Percentiles rank a stretch among this genome's conserved stretches.
These are phyloP conservation scores for Aphanomyces stellatus DNA, from an alignment of 352 stramenopile genomes.

Conservation along the genomic window DNA sequence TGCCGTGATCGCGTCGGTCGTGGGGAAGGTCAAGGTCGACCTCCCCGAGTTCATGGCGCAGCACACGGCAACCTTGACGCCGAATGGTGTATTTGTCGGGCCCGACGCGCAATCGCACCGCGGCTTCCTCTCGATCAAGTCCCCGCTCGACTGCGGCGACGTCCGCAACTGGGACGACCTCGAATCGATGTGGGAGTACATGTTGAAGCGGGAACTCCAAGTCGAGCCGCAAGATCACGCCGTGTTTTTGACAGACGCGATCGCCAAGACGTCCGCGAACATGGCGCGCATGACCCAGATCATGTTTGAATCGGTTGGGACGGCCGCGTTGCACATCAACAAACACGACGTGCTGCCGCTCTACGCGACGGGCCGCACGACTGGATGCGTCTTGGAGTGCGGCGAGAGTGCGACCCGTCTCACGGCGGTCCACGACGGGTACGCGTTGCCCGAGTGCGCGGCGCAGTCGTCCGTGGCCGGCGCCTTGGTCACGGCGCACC, in stretches of 20 bases:
- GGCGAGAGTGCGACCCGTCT: constrained; percentile 33
- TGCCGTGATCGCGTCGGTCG: constrained; percentile 27
- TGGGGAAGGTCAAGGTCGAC: constrained; percentile 25
- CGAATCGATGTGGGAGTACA: constrained; percentile 28
- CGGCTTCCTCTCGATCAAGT: constrained; percentile 14
- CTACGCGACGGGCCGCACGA: constrained; percentile 31
- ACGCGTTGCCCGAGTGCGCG: constrained; percentile 22
- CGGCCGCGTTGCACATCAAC: constrained; percentile 25
- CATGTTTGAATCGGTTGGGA: constrained; percentile 23
- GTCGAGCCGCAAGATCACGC: constrained; percentile 7
- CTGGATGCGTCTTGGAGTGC: constrained; percentile 31
- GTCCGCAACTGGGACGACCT: constrained; percentile 28
- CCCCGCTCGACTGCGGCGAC: constrained; percentile 12
- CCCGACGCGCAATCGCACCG: constrained; percentile 20
- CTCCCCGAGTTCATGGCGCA: constrained; percentile 21
- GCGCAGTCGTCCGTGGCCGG: constrained; percentile 18
- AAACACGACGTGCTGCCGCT: constrained; percentile 28
- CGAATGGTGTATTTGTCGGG: too few species aligned
- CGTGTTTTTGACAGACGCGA: constrained; percentile 19
- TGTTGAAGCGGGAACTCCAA: constrained; percentile 22
- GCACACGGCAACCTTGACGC: constrained; percentile 18
- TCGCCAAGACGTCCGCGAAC: background rate
- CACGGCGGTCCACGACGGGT: constrained; percentile 29
- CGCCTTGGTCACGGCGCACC: constrained; percentile 25
- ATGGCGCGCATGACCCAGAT: constrained; percentile 17